phyloP scores from a whole-genome alignment of 2,329 filamentous ascomycete genomes.

The Periconia sp. region DNA sequence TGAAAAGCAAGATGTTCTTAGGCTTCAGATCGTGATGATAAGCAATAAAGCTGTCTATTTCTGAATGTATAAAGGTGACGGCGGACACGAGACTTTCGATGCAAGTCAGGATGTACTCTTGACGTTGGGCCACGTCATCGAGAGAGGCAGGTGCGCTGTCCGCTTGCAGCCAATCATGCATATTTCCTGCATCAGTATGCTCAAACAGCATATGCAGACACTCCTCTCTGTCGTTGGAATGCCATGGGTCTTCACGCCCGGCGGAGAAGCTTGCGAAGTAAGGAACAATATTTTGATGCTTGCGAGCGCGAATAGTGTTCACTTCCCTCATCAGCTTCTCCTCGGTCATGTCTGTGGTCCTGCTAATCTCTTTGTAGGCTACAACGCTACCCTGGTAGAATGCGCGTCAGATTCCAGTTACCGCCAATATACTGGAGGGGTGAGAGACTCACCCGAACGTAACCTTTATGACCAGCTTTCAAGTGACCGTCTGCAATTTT shows the following conservation, averaged over 20 bases:
- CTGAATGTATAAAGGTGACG: conserved; percentile 2
- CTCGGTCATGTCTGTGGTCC: neutral
- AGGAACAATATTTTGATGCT: neutral
- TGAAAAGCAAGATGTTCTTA: conserved; percentile 25
- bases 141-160: neutral
- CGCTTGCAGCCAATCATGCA: neutral
- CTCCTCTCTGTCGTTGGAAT: neutral
- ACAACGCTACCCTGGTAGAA: neutral
- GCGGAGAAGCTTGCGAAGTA: conserved; percentile 1
- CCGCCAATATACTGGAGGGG: neutral
- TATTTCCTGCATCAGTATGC: neutral
- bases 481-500: neutral
- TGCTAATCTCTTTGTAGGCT: neutral
- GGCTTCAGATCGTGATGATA: conserved; percentile 32
- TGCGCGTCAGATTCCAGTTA: neutral
- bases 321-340: neutral
- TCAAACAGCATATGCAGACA: neutral
- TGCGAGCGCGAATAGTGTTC: neutral
- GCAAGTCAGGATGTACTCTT: neutral
- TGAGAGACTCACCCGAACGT: neutral
- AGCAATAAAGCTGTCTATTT: neutral
- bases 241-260: neutral
- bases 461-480: neutral
- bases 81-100: neutral
- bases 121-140: too few relatives aligned